phyloP scores from a whole-genome alignment of 2,329 filamentous ascomycete species.

The Apiospora phragmitis region DNA sequence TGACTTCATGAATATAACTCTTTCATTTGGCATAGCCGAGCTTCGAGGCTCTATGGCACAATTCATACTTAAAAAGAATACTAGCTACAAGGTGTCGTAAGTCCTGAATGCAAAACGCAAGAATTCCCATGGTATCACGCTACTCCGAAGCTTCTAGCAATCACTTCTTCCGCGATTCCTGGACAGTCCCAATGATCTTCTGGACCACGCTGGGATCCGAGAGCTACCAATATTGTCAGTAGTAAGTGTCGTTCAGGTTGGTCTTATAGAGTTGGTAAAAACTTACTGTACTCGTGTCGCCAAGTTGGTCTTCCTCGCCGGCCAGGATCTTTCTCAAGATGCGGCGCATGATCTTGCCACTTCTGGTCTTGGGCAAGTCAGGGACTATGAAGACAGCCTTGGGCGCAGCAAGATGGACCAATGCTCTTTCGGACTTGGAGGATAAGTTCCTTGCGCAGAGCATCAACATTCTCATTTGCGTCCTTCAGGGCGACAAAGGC shows the following conservation, averaged over 20 bases:
- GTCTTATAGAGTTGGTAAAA: background rate
- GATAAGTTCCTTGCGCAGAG: conserved; percentile 88
- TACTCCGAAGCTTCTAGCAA: conserved; percentile 5
- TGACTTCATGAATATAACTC: background rate
- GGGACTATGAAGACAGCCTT: conserved; percentile 91
- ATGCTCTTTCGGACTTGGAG: conserved; percentile 97
- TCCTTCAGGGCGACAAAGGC: conserved; percentile 95
- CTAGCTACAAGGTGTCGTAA: conserved; percentile 4
- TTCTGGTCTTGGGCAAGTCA: conserved; percentile 94
- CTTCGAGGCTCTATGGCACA: conserved; percentile 5
- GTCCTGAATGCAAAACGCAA: background rate
- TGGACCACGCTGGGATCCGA: conserved; percentile 88
- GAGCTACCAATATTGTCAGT: conserved; percentile 52
- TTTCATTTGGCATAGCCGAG: conserved; percentile 1
- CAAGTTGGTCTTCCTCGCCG: conserved; percentile 94
- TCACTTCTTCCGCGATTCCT: conserved; percentile 59
- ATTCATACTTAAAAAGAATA: conserved; percentile 5
- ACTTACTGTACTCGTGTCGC: conserved; percentile 87
- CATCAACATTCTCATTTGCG: conserved; percentile 71
- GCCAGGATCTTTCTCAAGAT: conserved; percentile 97
- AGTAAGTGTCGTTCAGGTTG: background rate
- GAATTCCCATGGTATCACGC: conserved; percentile 2
- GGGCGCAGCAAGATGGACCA: conserved; percentile 92
- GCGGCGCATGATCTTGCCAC: conserved; percentile 98
- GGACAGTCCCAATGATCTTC: conserved; percentile 83